Evolutionary conservation across 768 basidiomycete genomes (phyloP).

Genomic region (Hortiboletus campestris): DNA sequence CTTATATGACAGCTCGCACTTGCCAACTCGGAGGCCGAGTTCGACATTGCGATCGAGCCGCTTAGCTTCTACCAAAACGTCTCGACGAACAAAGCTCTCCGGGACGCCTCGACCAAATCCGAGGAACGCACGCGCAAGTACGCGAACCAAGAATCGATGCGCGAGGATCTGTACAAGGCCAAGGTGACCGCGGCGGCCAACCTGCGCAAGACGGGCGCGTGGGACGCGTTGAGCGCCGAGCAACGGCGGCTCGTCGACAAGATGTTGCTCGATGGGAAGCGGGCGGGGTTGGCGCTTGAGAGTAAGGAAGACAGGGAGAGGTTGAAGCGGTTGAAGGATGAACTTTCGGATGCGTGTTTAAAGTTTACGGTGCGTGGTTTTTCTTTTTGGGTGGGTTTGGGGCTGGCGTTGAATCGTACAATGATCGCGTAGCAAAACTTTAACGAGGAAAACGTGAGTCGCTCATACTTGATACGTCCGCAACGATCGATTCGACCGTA

Average conservation of each 20-base stretch:
- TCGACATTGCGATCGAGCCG: slow-evolving; percentile 53
- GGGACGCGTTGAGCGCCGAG: slow-evolving; percentile 62
- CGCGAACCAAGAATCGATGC: slow-evolving; percentile 75
- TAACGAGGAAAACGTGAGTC: slow-evolving; percentile 77
- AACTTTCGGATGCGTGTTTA: slow-evolving; percentile 71
- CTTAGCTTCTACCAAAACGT: slow-evolving; percentile 83
- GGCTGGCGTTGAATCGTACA: neutral
- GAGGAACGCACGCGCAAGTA: slow-evolving; percentile 72
- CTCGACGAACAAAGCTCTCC: slow-evolving; percentile 67
- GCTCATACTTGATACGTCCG: neutral
- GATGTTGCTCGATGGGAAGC: slow-evolving; percentile 74
- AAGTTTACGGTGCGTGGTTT: slow-evolving; percentile 64
- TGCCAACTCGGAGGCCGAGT: slow-evolving; percentile 53
- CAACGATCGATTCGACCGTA: neutral
- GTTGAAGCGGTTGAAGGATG: slow-evolving; percentile 66
- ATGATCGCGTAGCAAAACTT: slow-evolving; percentile 68
- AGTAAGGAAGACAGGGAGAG: slow-evolving; percentile 53
- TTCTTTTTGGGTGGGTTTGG: neutral
- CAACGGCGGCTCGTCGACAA: slow-evolving; percentile 79
- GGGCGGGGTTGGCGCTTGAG: slow-evolving; percentile 73
- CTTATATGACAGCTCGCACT: slow-evolving; percentile 48
- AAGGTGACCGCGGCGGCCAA: slow-evolving; percentile 70
- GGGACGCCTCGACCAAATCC: slow-evolving; percentile 76
- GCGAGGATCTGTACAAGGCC: slow-evolving; percentile 74
- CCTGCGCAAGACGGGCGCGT: slow-evolving; percentile 57